Conservation (phyloP, 305 asterid genomes). For the Withania somnifera region DNA sequence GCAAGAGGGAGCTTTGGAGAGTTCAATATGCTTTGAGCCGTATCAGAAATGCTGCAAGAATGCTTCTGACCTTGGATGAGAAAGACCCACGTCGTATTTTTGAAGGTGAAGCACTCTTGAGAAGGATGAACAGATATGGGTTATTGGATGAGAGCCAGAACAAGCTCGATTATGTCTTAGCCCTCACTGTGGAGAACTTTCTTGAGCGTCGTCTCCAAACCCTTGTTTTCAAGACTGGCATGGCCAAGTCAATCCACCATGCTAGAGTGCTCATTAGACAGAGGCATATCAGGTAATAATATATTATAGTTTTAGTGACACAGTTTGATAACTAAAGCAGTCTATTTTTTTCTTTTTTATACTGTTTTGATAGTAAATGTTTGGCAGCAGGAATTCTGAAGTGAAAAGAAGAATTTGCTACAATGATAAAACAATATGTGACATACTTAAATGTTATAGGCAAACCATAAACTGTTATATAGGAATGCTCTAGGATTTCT, state of each 20-base stretch:
- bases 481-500: neutral
- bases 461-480: neutral
- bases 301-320: neutral
- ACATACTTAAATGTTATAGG: neutral
- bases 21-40: constrained; percentile 43
- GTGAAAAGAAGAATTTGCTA: neutral
- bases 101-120: constrained; percentile 2
- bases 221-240: neutral
- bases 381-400: too few relatives aligned
- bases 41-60: constrained; percentile 36
- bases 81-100: constrained; percentile 35
- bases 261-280: neutral
- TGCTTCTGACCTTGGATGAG: constrained; percentile 36
- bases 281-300: neutral
- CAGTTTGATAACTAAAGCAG: neutral
- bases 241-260: neutral
- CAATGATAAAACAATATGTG: neutral
- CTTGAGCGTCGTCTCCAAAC: constrained; percentile 11
- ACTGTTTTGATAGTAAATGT: neutral
- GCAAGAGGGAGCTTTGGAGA: constrained; percentile 42
- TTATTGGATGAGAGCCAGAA: constrained; percentile 19
- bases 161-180: constrained; percentile 43
- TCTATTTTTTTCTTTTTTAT: neutral
- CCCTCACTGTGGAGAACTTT: constrained; percentile 38
- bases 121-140: neutral